phyloP scores from a whole-genome alignment of 257 asterid species.

The Pogostemon cablin region DNA sequence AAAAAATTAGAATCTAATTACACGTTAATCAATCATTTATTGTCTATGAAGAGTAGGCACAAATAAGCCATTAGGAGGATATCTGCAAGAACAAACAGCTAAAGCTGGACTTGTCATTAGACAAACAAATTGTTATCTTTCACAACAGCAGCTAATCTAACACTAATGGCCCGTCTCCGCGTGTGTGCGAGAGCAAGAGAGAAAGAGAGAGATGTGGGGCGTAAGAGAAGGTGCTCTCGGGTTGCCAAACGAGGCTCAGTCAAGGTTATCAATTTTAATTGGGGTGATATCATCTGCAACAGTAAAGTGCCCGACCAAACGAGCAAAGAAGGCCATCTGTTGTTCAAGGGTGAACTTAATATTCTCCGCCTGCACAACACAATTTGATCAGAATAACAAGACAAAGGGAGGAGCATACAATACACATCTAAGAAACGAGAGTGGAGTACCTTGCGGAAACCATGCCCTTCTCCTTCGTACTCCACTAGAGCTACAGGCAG shows the following conservation, averaged over 20 bases:
- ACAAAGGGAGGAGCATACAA: background rate
- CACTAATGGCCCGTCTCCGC: background rate
- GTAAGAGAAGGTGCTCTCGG: too few relatives aligned
- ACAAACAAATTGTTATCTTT: background rate
- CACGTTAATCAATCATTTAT: too few relatives aligned
- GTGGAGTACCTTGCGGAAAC: slow-evolving; percentile 75
- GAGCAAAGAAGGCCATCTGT: slow-evolving; percentile 92
- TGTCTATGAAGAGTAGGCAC: too few relatives aligned
- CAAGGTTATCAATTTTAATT: slow-evolving; percentile 69
- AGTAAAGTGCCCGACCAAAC: slow-evolving; percentile 63
- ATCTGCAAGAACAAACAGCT: background rate
- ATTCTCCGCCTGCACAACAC: slow-evolving; percentile 74
- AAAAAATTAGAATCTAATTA: too few relatives aligned
- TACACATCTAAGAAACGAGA: background rate
- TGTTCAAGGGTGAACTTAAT: slow-evolving; percentile 91
- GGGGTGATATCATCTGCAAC: slow-evolving; percentile 84
- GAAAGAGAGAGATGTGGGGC: too few relatives aligned
- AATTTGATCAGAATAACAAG: slow-evolving; percentile 11
- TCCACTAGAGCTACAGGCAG: slow-evolving; percentile 87
- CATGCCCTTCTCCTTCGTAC: slow-evolving; percentile 94
- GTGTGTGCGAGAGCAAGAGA: too few relatives aligned
- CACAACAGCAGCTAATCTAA: background rate
- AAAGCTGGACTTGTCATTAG: background rate
- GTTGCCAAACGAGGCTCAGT: slow-evolving; percentile 37
- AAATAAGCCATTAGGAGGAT: too few relatives aligned